Evolutionary conservation across 257 asterid genomes (phyloP).

Genomic region (Verbena officinalis): DNA sequence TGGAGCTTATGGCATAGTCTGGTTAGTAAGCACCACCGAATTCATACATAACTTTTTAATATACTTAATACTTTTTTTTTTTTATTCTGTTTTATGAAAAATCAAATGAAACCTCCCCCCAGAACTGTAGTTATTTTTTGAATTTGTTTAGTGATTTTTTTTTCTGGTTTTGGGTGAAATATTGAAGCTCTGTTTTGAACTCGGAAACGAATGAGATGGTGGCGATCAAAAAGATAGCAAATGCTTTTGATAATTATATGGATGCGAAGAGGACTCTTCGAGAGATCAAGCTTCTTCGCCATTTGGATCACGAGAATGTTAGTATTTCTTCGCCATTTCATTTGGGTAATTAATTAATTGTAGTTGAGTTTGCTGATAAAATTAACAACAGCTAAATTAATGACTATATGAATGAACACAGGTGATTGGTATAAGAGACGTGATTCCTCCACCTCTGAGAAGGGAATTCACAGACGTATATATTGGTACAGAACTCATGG

Average conservation of each 20-base stretch:
- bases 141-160: too few relatives aligned
- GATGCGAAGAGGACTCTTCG: constrained; percentile 95
- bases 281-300: constrained; percentile 96
- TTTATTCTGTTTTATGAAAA: too few relatives aligned
- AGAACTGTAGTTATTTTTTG: too few relatives aligned
- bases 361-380: too few relatives aligned
- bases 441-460: constrained; percentile 91
- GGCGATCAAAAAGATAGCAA: constrained; percentile 92
- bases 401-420: constrained; percentile 27
- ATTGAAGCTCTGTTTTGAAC: constrained; percentile 78
- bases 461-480: constrained; percentile 88
- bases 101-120: too few relatives aligned
- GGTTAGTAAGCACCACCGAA: constrained; percentile 46
- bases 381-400: too few relatives aligned
- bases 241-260: constrained; percentile 90
- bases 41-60: too few relatives aligned
- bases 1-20: constrained; percentile 97
- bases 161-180: too few relatives aligned
- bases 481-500: constrained; percentile 82
- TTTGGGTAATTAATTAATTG: too few relatives aligned
- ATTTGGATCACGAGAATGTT: constrained; percentile 94
- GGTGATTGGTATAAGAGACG: constrained; percentile 80
- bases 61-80: not conserved
- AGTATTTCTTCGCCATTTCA: constrained; percentile 10
- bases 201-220: constrained; percentile 92